Conservation (phyloP, 169 alveolate species). For the Plasmodium gallinaceum region DNA sequence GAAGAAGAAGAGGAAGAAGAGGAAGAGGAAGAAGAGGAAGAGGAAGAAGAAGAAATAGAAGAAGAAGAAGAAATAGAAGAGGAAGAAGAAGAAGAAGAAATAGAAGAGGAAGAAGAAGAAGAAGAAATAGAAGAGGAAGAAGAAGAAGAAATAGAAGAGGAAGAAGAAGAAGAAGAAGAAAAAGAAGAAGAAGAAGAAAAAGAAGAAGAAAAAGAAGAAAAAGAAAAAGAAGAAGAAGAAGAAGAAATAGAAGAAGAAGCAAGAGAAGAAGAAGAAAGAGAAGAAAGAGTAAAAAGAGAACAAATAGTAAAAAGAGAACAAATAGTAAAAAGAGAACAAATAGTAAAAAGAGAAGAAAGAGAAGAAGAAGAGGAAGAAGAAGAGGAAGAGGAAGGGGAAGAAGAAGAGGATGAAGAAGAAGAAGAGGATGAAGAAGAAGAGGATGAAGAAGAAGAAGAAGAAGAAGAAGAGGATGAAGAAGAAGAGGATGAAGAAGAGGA, state of each 20-base stretch:
- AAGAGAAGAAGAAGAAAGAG: neutral
- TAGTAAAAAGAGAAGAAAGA: neutral
- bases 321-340: too few relatives aligned
- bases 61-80: constrained; percentile 10
- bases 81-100: constrained; percentile 7
- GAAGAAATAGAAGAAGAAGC: neutral
- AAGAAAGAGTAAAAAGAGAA: constrained; percentile 22
- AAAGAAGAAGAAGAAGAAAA: neutral
- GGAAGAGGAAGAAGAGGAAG: neutral
- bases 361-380: neutral
- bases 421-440: neutral
- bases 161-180: neutral
- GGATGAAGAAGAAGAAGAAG: constrained; percentile 20
- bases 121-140: neutral
- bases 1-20: constrained; percentile 10
- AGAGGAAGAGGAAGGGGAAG: neutral
- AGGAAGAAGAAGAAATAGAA: neutral
- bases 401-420: neutral
- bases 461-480: neutral
- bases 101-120: neutral
- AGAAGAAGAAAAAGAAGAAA: neutral
- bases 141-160: neutral
- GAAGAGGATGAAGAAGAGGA: constrained; percentile 15
- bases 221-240: neutral
- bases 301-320: too few relatives aligned